These are phyloP conservation scores for Nemania serpens DNA, from an alignment of 2,329 filamentous ascomycete genomes.

Conservation along the genomic window DNA sequence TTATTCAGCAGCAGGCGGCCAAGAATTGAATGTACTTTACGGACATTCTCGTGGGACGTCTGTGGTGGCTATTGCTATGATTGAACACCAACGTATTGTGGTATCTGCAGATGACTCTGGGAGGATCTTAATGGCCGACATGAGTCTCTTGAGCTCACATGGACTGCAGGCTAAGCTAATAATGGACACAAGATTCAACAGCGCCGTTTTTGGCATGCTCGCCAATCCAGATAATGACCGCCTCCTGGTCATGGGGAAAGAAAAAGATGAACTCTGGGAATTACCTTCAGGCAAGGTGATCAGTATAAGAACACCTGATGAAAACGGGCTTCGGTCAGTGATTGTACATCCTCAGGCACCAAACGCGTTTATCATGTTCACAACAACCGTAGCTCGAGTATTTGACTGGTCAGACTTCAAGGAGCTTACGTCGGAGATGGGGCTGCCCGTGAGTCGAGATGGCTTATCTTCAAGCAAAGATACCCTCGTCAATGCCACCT, in stretches of 20 bases:
- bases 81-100: slow-evolving; percentile 29
- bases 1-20: slow-evolving; percentile 30
- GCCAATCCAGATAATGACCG: slow-evolving; percentile 28
- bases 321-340: slow-evolving; percentile 17
- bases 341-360: slow-evolving; percentile 16
- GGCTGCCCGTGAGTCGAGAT: slow-evolving; percentile 12
- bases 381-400: slow-evolving; percentile 7
- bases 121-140: slow-evolving; percentile 33
- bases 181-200: slow-evolving; percentile 24
- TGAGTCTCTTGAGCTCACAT: slow-evolving; percentile 6
- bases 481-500: slow-evolving; percentile 6
- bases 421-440: slow-evolving; percentile 12
- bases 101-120: slow-evolving; percentile 38
- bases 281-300: slow-evolving; percentile 30
- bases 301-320: slow-evolving; percentile 4
- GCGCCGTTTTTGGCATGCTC: slow-evolving; percentile 26
- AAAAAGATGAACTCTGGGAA: slow-evolving; percentile 33
- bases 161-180: slow-evolving; percentile 16
- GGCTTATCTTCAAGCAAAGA: slow-evolving; percentile 8
- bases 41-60: slow-evolving; percentile 30
- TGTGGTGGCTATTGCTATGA: slow-evolving; percentile 30
- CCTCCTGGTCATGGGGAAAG: slow-evolving; percentile 30
- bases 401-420: slow-evolving; percentile 22
- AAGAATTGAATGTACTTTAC: slow-evolving; percentile 29
- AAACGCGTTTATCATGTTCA: slow-evolving; percentile 21